Base-by-base conservation (phyloP, 805 yeast species). In the Yamadazyma sp. region DNA sequence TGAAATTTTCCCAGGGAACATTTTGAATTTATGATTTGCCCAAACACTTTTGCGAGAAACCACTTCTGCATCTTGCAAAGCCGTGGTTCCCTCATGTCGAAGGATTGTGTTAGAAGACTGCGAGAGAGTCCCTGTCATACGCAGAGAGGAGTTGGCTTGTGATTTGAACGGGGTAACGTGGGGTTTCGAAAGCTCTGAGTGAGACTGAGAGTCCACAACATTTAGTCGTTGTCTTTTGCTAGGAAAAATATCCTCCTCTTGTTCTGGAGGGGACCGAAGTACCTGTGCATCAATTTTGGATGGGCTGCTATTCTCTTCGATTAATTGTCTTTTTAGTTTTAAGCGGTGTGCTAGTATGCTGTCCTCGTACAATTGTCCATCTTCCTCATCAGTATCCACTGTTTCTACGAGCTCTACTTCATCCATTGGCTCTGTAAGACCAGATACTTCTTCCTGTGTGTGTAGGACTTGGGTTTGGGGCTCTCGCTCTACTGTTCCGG, bases 1-100 rank as follows among this genome's bases (percentile, higher is more conserved):
- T 5, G 60, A 32, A 1, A 77, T 50, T 2, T 54, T 49, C 0
- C 82, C 86, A 0, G 84, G 75, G 44, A 72, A 77, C 53, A 66
- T 65, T 31, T 68, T 71, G 28, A 73, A 61, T 39, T 69, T 66
- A 45, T 68, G 71, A 11, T 67, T 64, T 9, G 76, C 78, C 82
- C 82, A 80, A 2, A 79, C 80, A 30, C 75, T 67, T 5, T 45
- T 44, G 0, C 37, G 37, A 23, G 48, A 41, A 3, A 35, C 29
- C 2, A 36, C 32, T n/a, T 29, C 33, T 1, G 23, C 6, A 15
- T 43, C 47, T 10, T 35, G 39, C 5, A 52, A 31, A 1, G 28
- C 24, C 3, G 37, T 38, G 45, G 35, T 46, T 23, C 11, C 15
- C 31, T 51, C 55, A 3, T 40, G 12, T 29, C 56, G 36, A 25